A percentile compares a stretch with the other conserved stretches of the same genome.
Conservation (phyloP, 2,329 filamentous ascomycete species). For the Chalaropsis ovoidea region DNA sequence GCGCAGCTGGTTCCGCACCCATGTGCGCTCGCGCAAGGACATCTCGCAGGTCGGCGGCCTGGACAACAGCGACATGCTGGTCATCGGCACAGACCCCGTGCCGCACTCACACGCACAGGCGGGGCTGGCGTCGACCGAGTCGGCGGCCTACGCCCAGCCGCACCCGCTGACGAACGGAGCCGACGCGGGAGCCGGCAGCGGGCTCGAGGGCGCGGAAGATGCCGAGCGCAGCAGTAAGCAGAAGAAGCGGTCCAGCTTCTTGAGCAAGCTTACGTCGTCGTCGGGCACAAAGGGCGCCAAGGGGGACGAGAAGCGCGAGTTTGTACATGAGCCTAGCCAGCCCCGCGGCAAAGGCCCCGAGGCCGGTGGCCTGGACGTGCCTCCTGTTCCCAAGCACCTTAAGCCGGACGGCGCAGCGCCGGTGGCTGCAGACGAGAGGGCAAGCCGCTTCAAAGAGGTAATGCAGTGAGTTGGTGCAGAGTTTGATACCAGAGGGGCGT, state of each 20-base stretch:
- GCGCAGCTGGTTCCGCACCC: constrained; percentile 20
- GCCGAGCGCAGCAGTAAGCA: constrained; percentile 3
- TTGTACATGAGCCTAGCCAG: constrained; percentile 16
- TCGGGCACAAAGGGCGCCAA: constrained; percentile 14
- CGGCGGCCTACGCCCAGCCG: background rate
- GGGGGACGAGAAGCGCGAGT: constrained; percentile 20
- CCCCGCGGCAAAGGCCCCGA: constrained; percentile 1
- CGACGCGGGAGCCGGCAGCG: background rate
- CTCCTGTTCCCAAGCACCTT: background rate
- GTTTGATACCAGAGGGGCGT: background rate
- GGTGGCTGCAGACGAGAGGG: constrained; percentile 7
- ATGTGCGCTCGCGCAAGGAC: constrained; percentile 19
- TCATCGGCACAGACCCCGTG: constrained; percentile 5
- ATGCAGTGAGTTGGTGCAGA: constrained; percentile 10
- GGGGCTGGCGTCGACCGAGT: background rate
- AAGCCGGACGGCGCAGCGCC: background rate
- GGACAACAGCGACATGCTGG: constrained; percentile 22
- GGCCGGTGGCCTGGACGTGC: background rate
- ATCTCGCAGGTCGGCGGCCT: constrained; percentile 19
- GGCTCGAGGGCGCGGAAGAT: background rate
- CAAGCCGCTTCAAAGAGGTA: constrained; percentile 22
- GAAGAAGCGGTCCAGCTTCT: constrained; percentile 22
- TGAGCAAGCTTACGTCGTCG: constrained; percentile 16
- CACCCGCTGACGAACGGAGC: background rate
- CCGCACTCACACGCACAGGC: background rate